Evolutionary conservation across 495 filamentous ascomycete genomes (phyloP).

Genomic region (Aspergillus sclerotiicarbonarius): DNA sequence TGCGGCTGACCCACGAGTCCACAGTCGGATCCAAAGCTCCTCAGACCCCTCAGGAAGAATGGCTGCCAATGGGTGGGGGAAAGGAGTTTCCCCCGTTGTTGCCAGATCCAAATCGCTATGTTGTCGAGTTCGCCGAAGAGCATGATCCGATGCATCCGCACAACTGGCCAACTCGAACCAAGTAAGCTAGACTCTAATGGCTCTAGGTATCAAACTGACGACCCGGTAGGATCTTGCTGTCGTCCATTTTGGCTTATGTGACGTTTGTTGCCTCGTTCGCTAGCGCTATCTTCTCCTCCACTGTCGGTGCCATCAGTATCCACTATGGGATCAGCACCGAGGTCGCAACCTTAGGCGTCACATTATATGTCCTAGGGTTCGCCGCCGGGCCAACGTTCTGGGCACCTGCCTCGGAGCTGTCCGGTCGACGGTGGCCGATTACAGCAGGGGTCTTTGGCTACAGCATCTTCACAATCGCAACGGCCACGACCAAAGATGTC

Average conservation of each 20-base stretch:
- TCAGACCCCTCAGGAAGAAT: conserved; percentile 22
- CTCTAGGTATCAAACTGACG: not conserved
- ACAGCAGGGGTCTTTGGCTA: conserved; percentile 51
- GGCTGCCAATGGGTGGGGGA: conserved; percentile 38
- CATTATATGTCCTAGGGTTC: conserved; percentile 55
- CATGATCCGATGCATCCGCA: conserved; percentile 53
- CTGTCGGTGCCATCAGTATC: conserved; percentile 33
- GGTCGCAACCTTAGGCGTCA: conserved; percentile 53
- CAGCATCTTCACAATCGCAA: conserved; percentile 52
- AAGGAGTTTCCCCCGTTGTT: conserved; percentile 45
- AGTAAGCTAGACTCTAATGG: conserved; percentile 6
- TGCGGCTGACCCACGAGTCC: conserved; percentile 30
- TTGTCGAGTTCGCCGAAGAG: conserved; percentile 53
- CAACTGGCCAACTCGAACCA: conserved; percentile 43
- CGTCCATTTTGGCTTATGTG: conserved; percentile 41
- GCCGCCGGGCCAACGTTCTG: conserved; percentile 53
- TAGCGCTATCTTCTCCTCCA: conserved; percentile 54
- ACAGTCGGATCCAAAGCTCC: conserved; percentile 32
- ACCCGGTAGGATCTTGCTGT: conserved; percentile 18
- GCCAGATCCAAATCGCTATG: conserved; percentile 46
- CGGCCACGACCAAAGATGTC: conserved; percentile 57
- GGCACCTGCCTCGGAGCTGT: conserved; percentile 73
- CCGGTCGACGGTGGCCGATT: conserved; percentile 57
- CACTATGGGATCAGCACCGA: conserved; percentile 49
- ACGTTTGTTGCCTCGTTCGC: conserved; percentile 54